Evolutionary conservation across 2,329 filamentous ascomycete species (phyloP).

Genomic region (Atkinsonella texensis): DNA sequence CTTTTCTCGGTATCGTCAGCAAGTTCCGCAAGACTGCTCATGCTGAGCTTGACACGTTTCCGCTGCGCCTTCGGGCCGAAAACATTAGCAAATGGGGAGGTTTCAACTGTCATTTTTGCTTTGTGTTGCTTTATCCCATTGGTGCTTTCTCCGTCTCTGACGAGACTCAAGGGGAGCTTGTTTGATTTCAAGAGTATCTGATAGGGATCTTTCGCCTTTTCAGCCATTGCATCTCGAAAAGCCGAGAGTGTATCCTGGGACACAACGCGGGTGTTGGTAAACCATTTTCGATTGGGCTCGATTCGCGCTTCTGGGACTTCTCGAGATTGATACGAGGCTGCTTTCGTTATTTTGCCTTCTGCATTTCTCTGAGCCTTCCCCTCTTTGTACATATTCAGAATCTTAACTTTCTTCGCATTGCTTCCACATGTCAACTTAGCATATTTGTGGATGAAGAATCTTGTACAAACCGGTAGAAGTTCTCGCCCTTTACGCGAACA

Average conservation of each 20-base stretch:
- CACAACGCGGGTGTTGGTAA: slow-evolving; percentile 83
- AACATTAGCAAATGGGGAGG: slow-evolving; percentile 71
- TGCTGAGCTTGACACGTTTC: slow-evolving; percentile 82
- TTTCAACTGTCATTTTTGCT: slow-evolving; percentile 88
- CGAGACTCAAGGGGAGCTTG: slow-evolving; percentile 91
- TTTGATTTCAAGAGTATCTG: slow-evolving; percentile 92
- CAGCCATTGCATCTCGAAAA: slow-evolving; percentile 85
- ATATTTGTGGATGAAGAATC: slow-evolving; percentile 1
- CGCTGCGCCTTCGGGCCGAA: slow-evolving; percentile 91
- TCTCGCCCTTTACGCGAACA: slow-evolving; percentile 90
- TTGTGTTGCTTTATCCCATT: slow-evolving; percentile 86
- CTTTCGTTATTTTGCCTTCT: slow-evolving; percentile 70
- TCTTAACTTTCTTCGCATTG: slow-evolving; percentile 76
- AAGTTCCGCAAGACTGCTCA: slow-evolving; percentile 70
- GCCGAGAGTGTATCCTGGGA: slow-evolving; percentile 76
- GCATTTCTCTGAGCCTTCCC: slow-evolving; percentile 74
- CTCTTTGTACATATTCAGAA: slow-evolving; percentile 81
- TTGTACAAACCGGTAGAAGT: slow-evolving; percentile 70
- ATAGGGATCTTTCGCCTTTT: slow-evolving; percentile 83
- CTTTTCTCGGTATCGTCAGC: slow-evolving; percentile 69
- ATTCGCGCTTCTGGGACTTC: slow-evolving; percentile 75
- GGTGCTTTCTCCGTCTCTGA: slow-evolving; percentile 62
- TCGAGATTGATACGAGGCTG: slow-evolving; percentile 71
- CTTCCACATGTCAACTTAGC: slow-evolving; percentile 17
- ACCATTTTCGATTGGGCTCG: slow-evolving; percentile 97